A percentile compares a stretch with the other conserved stretches of the same genome.
phyloP scores from a whole-genome alignment of 345 rosid species.

The Arabidopsis arenosa region DNA sequence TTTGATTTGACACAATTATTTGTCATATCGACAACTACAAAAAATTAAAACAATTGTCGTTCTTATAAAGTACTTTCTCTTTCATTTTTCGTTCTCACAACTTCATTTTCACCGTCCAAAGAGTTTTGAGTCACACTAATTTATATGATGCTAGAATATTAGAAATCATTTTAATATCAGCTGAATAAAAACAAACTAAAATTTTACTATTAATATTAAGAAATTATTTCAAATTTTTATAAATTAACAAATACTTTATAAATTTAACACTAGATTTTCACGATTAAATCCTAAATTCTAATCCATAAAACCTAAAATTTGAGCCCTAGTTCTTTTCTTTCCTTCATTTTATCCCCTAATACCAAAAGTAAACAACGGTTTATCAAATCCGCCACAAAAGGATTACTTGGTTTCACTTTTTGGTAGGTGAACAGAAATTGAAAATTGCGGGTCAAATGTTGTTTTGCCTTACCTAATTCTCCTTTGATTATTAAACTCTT shows the following conservation, averaged over 20 bases:
- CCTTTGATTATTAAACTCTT: background rate
- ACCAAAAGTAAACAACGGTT: background rate
- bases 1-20: slow-evolving; percentile 31
- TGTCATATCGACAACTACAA: background rate
- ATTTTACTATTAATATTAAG: background rate
- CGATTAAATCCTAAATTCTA: background rate
- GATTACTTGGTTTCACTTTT: background rate
- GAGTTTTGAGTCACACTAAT: background rate
- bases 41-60: background rate
- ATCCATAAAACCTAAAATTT: too few species aligned
- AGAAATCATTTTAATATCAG: background rate
- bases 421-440: background rate
- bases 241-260: background rate
- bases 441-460: slow-evolving; percentile 11
- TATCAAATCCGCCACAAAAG: background rate
- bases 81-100: background rate
- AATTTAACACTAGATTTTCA: too few species aligned
- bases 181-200: background rate
- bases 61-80: background rate
- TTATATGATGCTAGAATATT: background rate
- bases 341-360: background rate
- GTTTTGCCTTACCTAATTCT: slow-evolving; percentile 23
- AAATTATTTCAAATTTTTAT: background rate
- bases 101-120: slow-evolving; percentile 42
- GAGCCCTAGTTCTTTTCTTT: too few species aligned